Percentiles rank a stretch among this genome's conserved stretches.
These are phyloP conservation scores for Akanthomyces uredinophilus DNA, from an alignment of 2,329 filamentous ascomycete species.

Conservation along the genomic window DNA sequence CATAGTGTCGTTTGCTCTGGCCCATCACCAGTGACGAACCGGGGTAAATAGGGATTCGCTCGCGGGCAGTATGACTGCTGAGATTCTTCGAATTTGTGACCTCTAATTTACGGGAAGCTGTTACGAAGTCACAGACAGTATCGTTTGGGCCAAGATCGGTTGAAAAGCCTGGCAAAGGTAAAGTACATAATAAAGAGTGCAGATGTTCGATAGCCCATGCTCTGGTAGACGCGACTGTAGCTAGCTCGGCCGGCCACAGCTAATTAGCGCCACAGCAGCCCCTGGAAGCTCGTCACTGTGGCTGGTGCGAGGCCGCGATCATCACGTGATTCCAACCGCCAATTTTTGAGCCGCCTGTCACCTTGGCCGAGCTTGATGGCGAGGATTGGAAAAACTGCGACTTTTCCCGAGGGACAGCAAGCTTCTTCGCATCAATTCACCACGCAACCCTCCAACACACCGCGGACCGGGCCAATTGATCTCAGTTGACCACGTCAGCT, in stretches of 20 bases:
- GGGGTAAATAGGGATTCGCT: background rate
- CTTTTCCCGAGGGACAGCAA: conserved; percentile 41
- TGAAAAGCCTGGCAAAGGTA: background rate
- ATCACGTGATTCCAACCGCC: conserved; percentile 14
- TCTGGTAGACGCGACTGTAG: background rate
- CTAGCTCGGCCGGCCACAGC: conserved; percentile 9
- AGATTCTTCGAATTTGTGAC: background rate
- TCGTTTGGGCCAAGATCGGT: background rate
- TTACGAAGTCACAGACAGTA: background rate
- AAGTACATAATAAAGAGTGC: background rate
- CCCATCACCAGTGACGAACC: conserved; percentile 9
- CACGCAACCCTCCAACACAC: conserved; percentile 36
- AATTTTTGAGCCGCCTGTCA: conserved; percentile 13
- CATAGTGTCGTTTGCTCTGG: conserved; percentile 38
- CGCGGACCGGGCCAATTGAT: conserved; percentile 41
- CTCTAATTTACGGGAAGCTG: background rate
- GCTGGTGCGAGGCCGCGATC: background rate
- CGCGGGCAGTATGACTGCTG: background rate
- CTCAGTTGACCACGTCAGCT: conserved; percentile 31
- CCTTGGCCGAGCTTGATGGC: conserved; percentile 27
- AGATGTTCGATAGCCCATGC: background rate
- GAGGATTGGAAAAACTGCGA: conserved; percentile 39
- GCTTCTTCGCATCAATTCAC: conserved; percentile 36
- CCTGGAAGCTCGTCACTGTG: conserved; percentile 4
- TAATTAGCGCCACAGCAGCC: conserved; percentile 9